A percentile compares a stretch with the other conserved stretches of the same genome.
These are phyloP conservation scores for Stephanodiscus triporus DNA, from an alignment of 108 stramenopile genomes.

Conservation along the genomic window DNA sequence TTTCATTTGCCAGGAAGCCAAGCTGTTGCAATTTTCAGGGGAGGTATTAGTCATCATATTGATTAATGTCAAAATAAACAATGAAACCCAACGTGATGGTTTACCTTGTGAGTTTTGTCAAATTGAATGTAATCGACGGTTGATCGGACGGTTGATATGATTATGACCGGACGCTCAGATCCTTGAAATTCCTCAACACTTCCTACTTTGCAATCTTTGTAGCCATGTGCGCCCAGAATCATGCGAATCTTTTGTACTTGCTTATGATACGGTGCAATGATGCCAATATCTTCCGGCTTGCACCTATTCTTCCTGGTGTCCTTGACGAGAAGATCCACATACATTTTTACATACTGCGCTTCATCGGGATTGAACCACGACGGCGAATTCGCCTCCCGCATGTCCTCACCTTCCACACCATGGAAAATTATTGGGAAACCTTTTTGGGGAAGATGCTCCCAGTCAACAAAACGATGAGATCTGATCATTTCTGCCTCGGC, in stretches of 20 bases:
- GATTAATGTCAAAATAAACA: not conserved
- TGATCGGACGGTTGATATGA: constrained; percentile 83
- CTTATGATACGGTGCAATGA: constrained; percentile 69
- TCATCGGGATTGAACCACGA: constrained; percentile 90
- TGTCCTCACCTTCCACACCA: constrained; percentile 66
- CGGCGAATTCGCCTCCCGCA: constrained; percentile 70
- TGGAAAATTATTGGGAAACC: constrained; percentile 71
- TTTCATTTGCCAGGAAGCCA: constrained; percentile 85
- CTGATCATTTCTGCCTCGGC: constrained; percentile 43
- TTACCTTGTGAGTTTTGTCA: constrained; percentile 61
- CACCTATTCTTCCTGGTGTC: constrained; percentile 39
- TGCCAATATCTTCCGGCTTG: constrained; percentile 66
- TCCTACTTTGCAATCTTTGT: constrained; percentile 74
- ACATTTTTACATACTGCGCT: constrained; percentile 62
- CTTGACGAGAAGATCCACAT: constrained; percentile 63
- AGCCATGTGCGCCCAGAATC: constrained; percentile 30
- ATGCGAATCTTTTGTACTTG: constrained; percentile 72
- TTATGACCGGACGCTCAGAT: constrained; percentile 75
- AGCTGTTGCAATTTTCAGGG: constrained; percentile 29
- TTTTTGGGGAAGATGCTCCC: constrained; percentile 66
- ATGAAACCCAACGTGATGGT: not conserved
- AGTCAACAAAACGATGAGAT: constrained; percentile 45
- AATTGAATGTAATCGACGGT: constrained; percentile 49
- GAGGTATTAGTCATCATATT: not conserved
- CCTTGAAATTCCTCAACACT: constrained; percentile 90